Base-by-base conservation (phyloP, 306 rosid genomes). In the Sechiopsis laciniata region DNA sequence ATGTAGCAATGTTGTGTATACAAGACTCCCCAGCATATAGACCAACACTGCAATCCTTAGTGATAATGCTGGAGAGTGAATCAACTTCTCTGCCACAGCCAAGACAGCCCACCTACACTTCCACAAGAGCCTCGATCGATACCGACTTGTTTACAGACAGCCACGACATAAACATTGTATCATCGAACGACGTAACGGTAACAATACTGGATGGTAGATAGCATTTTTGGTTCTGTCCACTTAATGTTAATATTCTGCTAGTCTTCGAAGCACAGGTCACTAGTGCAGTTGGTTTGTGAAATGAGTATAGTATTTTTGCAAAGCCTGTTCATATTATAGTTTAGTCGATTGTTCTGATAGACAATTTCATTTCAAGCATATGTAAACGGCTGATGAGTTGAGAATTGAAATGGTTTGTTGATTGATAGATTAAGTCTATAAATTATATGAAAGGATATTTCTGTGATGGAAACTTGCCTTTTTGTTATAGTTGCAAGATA, bases 1-100 rank as follows among this genome's bases (percentile, higher is more conserved):
- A 92, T 51, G 83, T 88, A 6, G 98, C 87, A 76, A 76, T 92
- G 84, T 48, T 92, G 61, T 92, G 98, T 71, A 96, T 88, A 60
- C 98, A 92, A 82, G 98, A 92, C 81, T 87, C 87, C 46, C 90
- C 96, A 71, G 79, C 79, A 68, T 75, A 74, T 3, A 85, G 98
- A 71, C 98, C 98, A 65, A 85, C 78, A 60, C 86, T 92, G 96
- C 80, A 96, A 0, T 48, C 83, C 2, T 92, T 92, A 58, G 83
- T 92, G 81, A 61, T 92, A 75, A 87, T 88, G 96, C 84, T 92
- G 70, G 96, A 90, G 79, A 88, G 96, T 82, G 93, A 88, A 77
- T 71, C 89, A 22, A 73, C 83, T 24, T 75, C 69, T 78, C 96
- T 90, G 63, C 96, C 88, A 3, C 45, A 72, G 64, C 93, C 96